phyloP scores from a whole-genome alignment of 257 asterid species.

The Solanum chiquidenum region DNA sequence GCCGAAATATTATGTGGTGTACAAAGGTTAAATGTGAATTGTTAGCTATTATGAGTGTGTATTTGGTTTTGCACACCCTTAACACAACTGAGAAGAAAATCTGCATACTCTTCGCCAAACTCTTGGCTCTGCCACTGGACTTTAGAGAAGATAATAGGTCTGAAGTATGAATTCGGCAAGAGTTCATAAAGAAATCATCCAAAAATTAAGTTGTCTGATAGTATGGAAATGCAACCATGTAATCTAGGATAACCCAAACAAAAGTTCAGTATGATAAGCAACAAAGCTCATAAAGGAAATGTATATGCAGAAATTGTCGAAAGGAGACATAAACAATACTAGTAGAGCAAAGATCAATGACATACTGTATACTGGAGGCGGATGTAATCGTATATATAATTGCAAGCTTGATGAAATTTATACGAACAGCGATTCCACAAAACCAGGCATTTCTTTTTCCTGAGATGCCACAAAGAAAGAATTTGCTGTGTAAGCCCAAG shows the following conservation, averaged over 20 bases:
- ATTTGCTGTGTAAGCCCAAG: not conserved
- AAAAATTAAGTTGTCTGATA: not conserved
- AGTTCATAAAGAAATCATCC: not conserved
- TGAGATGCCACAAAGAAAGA: conserved; percentile 5
- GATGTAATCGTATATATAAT: conserved; percentile 61
- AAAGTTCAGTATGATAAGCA: not conserved
- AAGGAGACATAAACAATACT: not conserved
- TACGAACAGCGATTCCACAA: conserved; percentile 33
- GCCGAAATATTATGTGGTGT: not conserved
- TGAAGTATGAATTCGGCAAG: not conserved
- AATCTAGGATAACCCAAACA: not conserved
- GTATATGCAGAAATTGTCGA: not conserved
- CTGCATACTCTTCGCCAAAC: not conserved
- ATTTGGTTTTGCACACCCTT: not conserved
- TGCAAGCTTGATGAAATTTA: conserved; percentile 37
- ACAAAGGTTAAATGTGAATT: not conserved
- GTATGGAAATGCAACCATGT: not conserved
- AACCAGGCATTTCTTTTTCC: conserved; percentile 45
- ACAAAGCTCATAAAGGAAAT: not conserved
- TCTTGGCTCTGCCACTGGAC: not conserved
- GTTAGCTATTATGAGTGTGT: not conserved
- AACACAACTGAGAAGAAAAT: not conserved
- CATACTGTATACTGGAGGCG: conserved; percentile 45
- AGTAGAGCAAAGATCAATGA: not conserved
- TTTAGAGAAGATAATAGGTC: not conserved